phyloP scores from a whole-genome alignment of 2,329 filamentous ascomycete genomes.

The Bisporella sp. region DNA sequence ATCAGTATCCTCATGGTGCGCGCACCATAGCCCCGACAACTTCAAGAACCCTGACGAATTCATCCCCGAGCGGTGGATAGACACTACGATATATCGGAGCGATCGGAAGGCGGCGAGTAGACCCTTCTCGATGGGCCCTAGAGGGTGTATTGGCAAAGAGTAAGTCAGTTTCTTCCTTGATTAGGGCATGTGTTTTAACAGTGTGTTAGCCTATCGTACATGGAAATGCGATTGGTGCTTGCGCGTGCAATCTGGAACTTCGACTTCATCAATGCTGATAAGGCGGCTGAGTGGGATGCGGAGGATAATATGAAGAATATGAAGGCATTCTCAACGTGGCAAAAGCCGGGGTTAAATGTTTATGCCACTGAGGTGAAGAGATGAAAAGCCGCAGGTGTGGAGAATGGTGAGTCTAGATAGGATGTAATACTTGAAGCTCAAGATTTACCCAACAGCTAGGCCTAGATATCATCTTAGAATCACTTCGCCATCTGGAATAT shows the following conservation, averaged over 20 bases:
- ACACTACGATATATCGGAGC: constrained; percentile 2
- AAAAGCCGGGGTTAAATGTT: constrained; percentile 4
- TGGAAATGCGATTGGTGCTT: constrained; percentile 15
- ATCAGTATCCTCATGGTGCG: constrained; percentile 1
- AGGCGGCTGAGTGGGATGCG: constrained; percentile 1
- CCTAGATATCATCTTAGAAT: too few species aligned
- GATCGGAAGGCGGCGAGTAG: constrained; percentile 7
- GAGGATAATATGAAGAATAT: constrained; percentile 6
- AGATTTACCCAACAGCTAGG: too few species aligned
- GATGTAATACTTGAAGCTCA: too few species aligned
- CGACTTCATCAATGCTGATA: constrained; percentile 2
- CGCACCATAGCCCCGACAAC: constrained; percentile 5
- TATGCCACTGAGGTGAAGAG: background rate
- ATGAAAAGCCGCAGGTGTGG: background rate
- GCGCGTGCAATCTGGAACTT: constrained; percentile 12
- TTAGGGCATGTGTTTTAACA: too few species aligned
- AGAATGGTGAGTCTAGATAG: too few species aligned
- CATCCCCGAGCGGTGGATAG: constrained; percentile 27
- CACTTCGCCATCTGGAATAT: too few species aligned
- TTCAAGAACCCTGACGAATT: constrained; percentile 8
- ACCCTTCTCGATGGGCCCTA: constrained; percentile 10
- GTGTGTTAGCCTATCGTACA: constrained; percentile 8
- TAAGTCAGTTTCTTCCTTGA: too few species aligned
- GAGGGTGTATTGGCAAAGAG: constrained; percentile 10
- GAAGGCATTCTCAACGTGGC: constrained; percentile 7